Evolutionary conservation across 2,329 filamentous ascomycete genomes (phyloP).

Genomic region (Clarireedia hainanense): DNA sequence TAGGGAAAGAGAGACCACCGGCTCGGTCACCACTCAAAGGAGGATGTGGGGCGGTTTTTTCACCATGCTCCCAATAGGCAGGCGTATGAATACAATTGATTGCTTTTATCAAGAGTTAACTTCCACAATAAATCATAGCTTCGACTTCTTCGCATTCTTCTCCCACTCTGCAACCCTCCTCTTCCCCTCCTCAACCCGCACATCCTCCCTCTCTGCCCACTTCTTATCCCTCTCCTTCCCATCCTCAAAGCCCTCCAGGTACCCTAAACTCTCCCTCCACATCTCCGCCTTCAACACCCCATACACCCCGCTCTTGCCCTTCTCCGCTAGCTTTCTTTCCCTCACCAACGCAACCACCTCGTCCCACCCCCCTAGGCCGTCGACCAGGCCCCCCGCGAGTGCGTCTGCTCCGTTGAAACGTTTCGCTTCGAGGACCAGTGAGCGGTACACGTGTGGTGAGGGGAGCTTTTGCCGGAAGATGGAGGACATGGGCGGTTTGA

Average conservation of each 20-base stretch:
- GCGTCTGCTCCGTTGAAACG: constrained; percentile 58
- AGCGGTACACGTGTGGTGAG: constrained; percentile 45
- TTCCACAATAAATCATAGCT: constrained; percentile 16
- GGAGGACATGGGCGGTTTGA: constrained; percentile 64
- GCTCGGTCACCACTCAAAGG: background rate
- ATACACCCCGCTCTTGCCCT: constrained; percentile 60
- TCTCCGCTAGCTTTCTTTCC: constrained; percentile 50
- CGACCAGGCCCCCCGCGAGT: constrained; percentile 58
- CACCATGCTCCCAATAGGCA: background rate
- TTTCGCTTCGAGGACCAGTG: constrained; percentile 64
- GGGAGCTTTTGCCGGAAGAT: constrained; percentile 66
- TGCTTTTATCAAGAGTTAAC: background rate
- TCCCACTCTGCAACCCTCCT: constrained; percentile 23
- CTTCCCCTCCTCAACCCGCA: constrained; percentile 17
- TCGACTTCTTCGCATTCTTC: constrained; percentile 21
- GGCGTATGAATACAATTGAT: background rate
- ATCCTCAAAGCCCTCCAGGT: constrained; percentile 45
- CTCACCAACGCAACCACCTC: constrained; percentile 53
- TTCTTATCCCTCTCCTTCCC: constrained; percentile 42
- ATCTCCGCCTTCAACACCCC: constrained; percentile 67
- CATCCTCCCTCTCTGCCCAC: constrained; percentile 31
- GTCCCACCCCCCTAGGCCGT: constrained; percentile 56
- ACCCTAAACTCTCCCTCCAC: constrained; percentile 56
- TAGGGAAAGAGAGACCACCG: background rate
- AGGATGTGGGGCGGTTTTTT: background rate